These are phyloP conservation scores for Colletotrichum neosansevieriae DNA, from an alignment of 2,329 filamentous ascomycete species.

Conservation along the genomic window DNA sequence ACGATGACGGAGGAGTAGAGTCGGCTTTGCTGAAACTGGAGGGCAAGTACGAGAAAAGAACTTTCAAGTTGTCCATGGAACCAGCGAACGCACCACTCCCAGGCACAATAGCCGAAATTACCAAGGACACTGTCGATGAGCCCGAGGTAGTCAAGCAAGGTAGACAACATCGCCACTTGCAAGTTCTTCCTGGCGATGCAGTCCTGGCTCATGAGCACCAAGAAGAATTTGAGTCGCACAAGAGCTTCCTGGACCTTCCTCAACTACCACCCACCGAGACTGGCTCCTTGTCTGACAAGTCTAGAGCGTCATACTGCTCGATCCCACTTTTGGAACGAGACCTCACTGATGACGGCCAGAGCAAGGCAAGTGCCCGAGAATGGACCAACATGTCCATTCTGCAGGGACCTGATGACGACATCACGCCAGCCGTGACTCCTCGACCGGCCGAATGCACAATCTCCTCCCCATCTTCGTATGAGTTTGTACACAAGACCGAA, in stretches of 20 bases:
- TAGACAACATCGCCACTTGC: constrained; percentile 59
- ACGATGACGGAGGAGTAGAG: constrained; percentile 88
- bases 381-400: constrained; percentile 70
- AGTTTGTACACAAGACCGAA: constrained; percentile 66
- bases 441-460: constrained; percentile 34
- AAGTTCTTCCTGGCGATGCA: constrained; percentile 53
- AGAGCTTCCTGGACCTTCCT: constrained; percentile 43
- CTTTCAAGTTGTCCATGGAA: constrained; percentile 56
- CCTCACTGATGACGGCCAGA: constrained; percentile 62
- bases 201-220: constrained; percentile 45
- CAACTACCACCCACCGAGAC: constrained; percentile 50
- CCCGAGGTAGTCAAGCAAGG: constrained; percentile 50
- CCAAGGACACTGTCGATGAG: constrained; percentile 34
- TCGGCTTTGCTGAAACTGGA: constrained; percentile 94
- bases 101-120: constrained; percentile 27
- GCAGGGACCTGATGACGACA: constrained; percentile 58
- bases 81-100: constrained; percentile 45
- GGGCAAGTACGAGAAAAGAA: constrained; percentile 78
- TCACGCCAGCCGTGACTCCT: constrained; percentile 40
- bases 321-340: constrained; percentile 81
- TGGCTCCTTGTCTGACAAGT: constrained; percentile 69
- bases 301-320: constrained; percentile 80
- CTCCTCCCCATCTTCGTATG: constrained; percentile 56
- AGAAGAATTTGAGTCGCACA: constrained; percentile 42
- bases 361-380: constrained; percentile 55